Evolutionary conservation across 805 yeast genomes (phyloP).

Genomic region (Candida incommunis): DNA sequence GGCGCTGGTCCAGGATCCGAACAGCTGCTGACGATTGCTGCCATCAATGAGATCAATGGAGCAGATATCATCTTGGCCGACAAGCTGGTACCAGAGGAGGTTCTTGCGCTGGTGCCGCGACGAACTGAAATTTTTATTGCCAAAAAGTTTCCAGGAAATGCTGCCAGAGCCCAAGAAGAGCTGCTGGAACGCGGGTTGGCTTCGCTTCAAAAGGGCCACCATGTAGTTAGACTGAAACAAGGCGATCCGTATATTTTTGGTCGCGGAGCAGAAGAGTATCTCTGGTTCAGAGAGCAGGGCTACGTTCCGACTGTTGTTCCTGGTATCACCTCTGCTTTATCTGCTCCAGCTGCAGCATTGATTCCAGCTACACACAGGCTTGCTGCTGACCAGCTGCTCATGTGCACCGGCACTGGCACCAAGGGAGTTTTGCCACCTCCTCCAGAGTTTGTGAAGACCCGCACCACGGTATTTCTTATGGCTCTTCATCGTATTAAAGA

Average conservation of each 20-base stretch:
- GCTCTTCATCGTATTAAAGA: conserved; percentile 56
- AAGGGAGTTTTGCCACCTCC: conserved; percentile 67
- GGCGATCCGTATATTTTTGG: conserved; percentile 97
- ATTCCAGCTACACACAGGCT: conserved; percentile 90
- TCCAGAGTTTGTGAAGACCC: conserved; percentile 55
- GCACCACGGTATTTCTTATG: conserved; percentile 86
- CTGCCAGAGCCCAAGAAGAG: conserved; percentile 85
- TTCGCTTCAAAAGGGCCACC: conserved; percentile 48
- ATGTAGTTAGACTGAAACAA: conserved; percentile 81
- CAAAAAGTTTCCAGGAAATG: conserved; percentile 91
- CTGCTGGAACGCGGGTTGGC: conserved; percentile 57
- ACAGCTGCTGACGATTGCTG: conserved; percentile 71
- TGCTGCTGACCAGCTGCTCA: conserved; percentile 80
- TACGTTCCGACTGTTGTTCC: conserved; percentile 64
- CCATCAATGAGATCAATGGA: conserved; percentile 58
- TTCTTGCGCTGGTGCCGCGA: conserved; percentile 67
- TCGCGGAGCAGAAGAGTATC: conserved; percentile 86
- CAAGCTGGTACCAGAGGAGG: conserved; percentile 82
- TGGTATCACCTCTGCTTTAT: conserved; percentile 79
- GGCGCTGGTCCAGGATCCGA: conserved; percentile 93
- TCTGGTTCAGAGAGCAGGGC: conserved; percentile 55
- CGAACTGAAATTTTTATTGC: conserved; percentile 73
- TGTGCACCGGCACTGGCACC: conserved; percentile 91
- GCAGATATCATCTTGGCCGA: conserved; percentile 86
- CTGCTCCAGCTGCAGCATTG: conserved; percentile 69